Conservation (phyloP, 2,329 filamentous ascomycete species). For the Escovopsis sp. region DNA sequence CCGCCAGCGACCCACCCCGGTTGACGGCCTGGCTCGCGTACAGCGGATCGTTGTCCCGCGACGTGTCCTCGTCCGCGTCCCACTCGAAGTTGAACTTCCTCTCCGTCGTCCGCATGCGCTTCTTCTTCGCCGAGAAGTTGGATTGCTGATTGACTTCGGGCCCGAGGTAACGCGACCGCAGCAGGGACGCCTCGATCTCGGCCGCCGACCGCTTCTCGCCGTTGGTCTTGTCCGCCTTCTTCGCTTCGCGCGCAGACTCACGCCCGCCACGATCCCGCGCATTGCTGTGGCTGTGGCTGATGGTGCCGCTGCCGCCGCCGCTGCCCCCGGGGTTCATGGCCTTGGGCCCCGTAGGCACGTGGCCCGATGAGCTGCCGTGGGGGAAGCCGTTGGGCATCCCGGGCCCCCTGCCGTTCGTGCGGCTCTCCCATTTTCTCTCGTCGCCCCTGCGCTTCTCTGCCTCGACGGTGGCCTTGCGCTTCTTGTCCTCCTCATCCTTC, state of each 20-base stretch:
- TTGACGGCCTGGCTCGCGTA: constrained; percentile 32
- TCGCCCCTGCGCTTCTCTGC: constrained; percentile 62
- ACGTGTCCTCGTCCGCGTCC: constrained; percentile 86
- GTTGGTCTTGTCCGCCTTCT: constrained; percentile 21
- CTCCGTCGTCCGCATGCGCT: constrained; percentile 79
- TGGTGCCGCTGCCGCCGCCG: too few relatives aligned
- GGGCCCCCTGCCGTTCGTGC: constrained; percentile 13
- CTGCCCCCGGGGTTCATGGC: constrained; percentile 43
- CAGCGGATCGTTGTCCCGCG: constrained; percentile 52
- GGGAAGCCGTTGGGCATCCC: constrained; percentile 8
- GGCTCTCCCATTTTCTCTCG: constrained; percentile 21
- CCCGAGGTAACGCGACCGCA: constrained; percentile 78
- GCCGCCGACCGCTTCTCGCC: constrained; percentile 31
- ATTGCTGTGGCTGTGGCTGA: too few relatives aligned
- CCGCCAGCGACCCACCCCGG: constrained; percentile 26
- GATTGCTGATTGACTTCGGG: constrained; percentile 68
- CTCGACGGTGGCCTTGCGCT: constrained; percentile 33
- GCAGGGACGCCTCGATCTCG: constrained; percentile 57
- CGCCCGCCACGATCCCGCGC: constrained; percentile 21
- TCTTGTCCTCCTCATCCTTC: constrained; percentile 50
- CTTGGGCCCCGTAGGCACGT: constrained; percentile 55
- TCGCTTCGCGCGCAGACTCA: constrained; percentile 12
- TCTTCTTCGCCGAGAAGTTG: constrained; percentile 90
- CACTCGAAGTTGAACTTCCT: constrained; percentile 99
- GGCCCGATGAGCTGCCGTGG: constrained; percentile 9